Evolutionary conservation across 169 alveolate genomes (phyloP).

Genomic region (Cryptosporidium andersoni): DNA sequence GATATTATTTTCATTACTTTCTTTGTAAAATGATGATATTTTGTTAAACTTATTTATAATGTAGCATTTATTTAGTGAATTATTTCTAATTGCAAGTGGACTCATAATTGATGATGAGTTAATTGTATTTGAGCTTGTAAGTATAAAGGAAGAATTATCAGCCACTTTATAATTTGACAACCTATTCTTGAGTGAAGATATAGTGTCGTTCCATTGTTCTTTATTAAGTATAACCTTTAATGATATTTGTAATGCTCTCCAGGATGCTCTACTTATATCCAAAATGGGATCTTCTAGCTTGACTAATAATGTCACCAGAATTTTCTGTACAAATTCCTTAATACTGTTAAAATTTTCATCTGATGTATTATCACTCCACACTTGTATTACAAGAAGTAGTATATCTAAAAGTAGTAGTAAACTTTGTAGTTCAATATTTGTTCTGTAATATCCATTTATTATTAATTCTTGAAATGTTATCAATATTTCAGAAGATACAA

Average conservation of each 20-base stretch:
- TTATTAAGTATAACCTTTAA: constrained; percentile 32
- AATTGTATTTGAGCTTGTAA: constrained; percentile 10
- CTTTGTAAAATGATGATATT: neutral
- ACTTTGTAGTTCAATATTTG: constrained; percentile 14
- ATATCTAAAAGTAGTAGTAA: constrained; percentile 40
- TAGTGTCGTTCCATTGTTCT: constrained; percentile 17
- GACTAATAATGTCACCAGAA: constrained; percentile 39
- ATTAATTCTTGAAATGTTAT: constrained; percentile 35
- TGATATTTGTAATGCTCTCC: constrained; percentile 53
- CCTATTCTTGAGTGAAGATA: constrained; percentile 24
- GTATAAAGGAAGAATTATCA: neutral
- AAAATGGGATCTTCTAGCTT: constrained; percentile 48
- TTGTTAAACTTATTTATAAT: constrained; percentile 1
- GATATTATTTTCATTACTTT: constrained; percentile 14
- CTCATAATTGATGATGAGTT: constrained; percentile 43
- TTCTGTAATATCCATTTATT: constrained; percentile 23
- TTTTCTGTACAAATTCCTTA: constrained; percentile 18
- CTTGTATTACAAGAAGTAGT: constrained; percentile 31
- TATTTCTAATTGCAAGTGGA: constrained; percentile 34
- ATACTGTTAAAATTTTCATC: neutral
- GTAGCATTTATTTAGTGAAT: neutral
- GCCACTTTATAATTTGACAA: neutral
- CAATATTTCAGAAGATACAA: neutral
- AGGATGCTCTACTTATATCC: constrained; percentile 45
- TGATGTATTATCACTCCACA: constrained; percentile 8